Conservation (phyloP, 352 stramenopile genomes). For the Globisporangium abappressorium region DNA sequence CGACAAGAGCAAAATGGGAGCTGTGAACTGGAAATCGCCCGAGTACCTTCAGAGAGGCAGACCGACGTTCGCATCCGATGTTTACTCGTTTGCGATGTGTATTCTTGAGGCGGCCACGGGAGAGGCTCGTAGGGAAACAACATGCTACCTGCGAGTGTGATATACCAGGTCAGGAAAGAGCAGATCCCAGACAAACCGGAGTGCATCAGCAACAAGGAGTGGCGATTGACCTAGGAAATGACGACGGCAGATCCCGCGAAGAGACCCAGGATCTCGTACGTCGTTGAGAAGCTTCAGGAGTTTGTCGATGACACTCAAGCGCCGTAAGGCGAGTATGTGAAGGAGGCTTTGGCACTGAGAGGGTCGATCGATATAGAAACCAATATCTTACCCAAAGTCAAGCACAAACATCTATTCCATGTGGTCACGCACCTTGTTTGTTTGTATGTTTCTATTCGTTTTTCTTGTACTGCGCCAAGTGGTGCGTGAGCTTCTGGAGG, state of each 20-base stretch:
- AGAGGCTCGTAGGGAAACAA: not conserved
- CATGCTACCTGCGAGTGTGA: not conserved
- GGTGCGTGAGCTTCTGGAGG: constrained; percentile 38
- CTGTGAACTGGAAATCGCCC: constrained; percentile 2
- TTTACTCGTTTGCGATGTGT: constrained; percentile 40
- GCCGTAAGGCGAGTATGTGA: not conserved
- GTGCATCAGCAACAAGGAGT: not conserved
- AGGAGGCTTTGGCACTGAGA: not conserved
- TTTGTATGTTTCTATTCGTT: not conserved
- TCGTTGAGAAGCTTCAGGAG: not conserved
- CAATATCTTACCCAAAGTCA: not conserved
- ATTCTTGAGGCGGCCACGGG: not conserved
- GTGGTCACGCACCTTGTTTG: not conserved
- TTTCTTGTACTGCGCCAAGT: constrained; percentile 33
- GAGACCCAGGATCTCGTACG: not conserved
- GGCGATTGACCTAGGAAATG: not conserved
- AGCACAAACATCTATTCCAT: not conserved
- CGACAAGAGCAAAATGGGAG: not conserved
- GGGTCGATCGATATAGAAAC: not conserved
- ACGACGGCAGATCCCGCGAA: not conserved
- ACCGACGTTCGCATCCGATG: constrained; percentile 16
- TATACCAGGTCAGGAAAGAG: not conserved
- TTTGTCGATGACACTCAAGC: not conserved
- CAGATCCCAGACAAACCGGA: not conserved
- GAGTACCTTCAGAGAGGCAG: not conserved